A percentile compares a stretch with the other conserved stretches of the same genome.
phyloP scores from a whole-genome alignment of 495 filamentous ascomycete species.

The Recurvomyces mirabilis region DNA sequence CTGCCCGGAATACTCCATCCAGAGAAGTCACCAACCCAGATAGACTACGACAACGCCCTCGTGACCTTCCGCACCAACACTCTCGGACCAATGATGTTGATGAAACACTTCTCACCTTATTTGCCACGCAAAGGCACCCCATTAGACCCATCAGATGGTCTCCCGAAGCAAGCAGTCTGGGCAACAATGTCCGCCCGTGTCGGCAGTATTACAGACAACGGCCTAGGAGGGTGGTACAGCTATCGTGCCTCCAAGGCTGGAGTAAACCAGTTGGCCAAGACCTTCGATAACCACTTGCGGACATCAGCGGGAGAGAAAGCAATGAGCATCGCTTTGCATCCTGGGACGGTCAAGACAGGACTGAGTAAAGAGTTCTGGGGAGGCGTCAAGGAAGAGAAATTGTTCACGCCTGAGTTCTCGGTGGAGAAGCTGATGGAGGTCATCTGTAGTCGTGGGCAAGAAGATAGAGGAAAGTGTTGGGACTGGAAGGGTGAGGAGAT shows the following conservation, averaged over 20 bases:
- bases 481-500: conserved; percentile 69
- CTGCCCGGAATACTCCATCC: conserved; percentile 64
- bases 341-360: conserved; percentile 69
- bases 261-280: conserved; percentile 58
- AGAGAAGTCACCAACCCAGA: conserved; percentile 57
- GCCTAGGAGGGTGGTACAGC: conserved; percentile 34
- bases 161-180: conserved; percentile 44
- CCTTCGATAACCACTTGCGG: conserved; percentile 57
- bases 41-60: conserved; percentile 45
- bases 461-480: conserved; percentile 58
- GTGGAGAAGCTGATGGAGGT: conserved; percentile 50
- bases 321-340: conserved; percentile 62
- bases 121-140: conserved; percentile 43
- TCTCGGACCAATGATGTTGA: conserved; percentile 60
- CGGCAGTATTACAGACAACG: conserved; percentile 53
- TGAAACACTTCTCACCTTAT: conserved; percentile 60
- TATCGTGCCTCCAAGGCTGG: conserved; percentile 37
- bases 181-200: conserved; percentile 66
- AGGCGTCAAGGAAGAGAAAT: conserved; percentile 43
- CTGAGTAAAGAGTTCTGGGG: conserved; percentile 64
- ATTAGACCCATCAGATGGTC: conserved; percentile 4
- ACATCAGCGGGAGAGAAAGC: conserved; percentile 45
- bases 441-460: conserved; percentile 35
- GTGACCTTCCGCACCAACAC: conserved; percentile 58
- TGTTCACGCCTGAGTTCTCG: conserved; percentile 52